Conservation (phyloP, 306 rosid genomes). For the Hippophae gyantsensis region DNA sequence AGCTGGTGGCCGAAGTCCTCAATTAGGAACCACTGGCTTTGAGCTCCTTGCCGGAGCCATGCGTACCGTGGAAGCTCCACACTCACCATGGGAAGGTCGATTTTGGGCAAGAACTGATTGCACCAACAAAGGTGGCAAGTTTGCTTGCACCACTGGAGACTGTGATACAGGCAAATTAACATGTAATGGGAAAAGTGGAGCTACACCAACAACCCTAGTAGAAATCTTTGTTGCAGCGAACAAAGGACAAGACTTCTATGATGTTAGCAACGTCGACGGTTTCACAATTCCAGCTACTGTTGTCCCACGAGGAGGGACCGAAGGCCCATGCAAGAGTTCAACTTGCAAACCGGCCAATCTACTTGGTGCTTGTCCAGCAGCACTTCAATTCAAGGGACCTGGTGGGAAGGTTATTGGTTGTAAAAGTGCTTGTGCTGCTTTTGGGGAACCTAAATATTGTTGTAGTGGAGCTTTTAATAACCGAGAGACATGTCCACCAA, state of each 20-base stretch:
- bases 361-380: not conserved
- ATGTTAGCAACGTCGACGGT: not conserved
- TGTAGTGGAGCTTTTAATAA: not conserved
- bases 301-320: not conserved
- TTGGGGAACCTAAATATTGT: not conserved
- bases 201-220: not conserved
- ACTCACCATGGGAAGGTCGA: constrained; percentile 13
- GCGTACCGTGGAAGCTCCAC: not conserved
- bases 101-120: constrained; percentile 24
- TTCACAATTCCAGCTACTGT: not conserved
- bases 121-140: not conserved
- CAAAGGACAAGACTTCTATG: not conserved
- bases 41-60: not conserved
- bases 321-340: not conserved
- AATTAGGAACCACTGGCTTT: constrained; percentile 20
- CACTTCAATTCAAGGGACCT: not conserved
- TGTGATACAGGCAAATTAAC: constrained; percentile 14
- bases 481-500: too few species aligned
- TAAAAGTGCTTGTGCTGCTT: not conserved
- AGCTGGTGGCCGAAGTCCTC: constrained; percentile 9
- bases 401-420: not conserved
- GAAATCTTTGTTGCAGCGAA: not conserved
- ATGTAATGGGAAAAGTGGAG: not conserved
- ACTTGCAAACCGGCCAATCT: not conserved
- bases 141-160: constrained; percentile 22